Evolutionary conservation across 192 early-diverging fungal species (phyloP).

Genomic region (Gigaspora rosea): DNA sequence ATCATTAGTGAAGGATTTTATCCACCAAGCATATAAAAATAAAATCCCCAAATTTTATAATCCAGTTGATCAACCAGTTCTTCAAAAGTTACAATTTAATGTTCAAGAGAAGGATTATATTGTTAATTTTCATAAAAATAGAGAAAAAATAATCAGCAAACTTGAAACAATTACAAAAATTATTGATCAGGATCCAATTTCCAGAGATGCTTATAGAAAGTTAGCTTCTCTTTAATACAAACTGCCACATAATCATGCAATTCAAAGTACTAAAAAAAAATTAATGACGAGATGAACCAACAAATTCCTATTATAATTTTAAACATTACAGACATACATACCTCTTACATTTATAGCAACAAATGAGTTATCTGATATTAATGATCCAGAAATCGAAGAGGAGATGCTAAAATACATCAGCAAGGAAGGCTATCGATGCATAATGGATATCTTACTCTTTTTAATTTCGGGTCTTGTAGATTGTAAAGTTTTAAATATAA

Average conservation of each 20-base stretch:
- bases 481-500: neutral
- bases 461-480: neutral
- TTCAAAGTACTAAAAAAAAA: neutral
- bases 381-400: neutral
- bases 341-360: neutral
- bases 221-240: neutral
- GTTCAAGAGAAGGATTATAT: neutral
- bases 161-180: no score
- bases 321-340: neutral
- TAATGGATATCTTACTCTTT: neutral
- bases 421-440: neutral
- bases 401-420: neutral
- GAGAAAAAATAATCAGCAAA: neutral
- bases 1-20: slow-evolving; percentile 8
- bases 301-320: neutral
- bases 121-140: neutral
- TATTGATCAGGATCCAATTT: no score
- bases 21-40: neutral
- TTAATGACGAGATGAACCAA: neutral
- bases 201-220: no score
- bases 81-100: neutral
- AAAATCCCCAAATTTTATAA: neutral
- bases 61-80: neutral
- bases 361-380: neutral
- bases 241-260: neutral